Percentiles rank a stretch among this genome's conserved stretches.
Conservation (phyloP, 75 land plant species). For the Cupressus sempervirens region DNA sequence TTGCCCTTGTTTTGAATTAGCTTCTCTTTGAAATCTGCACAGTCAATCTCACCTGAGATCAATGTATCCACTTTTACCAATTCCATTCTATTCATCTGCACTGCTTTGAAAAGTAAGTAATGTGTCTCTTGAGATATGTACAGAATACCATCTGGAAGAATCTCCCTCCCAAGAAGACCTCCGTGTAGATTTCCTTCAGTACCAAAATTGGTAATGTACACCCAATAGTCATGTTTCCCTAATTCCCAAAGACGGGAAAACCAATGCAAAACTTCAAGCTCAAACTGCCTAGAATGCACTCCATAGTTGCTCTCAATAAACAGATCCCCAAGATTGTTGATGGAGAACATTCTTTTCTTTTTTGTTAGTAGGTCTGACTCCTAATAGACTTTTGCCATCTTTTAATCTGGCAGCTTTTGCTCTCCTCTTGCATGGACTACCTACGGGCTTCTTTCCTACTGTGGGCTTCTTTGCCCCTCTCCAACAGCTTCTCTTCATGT, state of each 20-base stretch:
- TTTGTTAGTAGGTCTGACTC: no score
- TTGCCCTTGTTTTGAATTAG: slow-evolving; percentile 68
- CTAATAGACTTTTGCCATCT: no score
- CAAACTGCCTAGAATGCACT: slow-evolving; percentile 98
- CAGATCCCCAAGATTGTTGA: slow-evolving; percentile 98
- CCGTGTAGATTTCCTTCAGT: slow-evolving; percentile 99
- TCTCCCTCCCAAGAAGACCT: slow-evolving; percentile 96
- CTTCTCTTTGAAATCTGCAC: slow-evolving; percentile 64
- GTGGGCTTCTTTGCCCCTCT: no score
- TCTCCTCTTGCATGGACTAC: no score
- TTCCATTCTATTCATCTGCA: slow-evolving; percentile 95
- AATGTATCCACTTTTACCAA: slow-evolving; percentile 80
- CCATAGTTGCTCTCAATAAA: slow-evolving; percentile 99
- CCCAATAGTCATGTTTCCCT: slow-evolving; percentile 97
- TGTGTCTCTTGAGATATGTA: slow-evolving; percentile 91
- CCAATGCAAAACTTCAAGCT: slow-evolving; percentile 98
- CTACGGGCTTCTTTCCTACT: no score
- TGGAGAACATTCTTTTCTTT: slow-evolving; percentile 96
- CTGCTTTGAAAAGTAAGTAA: slow-evolving; percentile 96
- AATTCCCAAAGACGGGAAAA: slow-evolving; percentile 98
- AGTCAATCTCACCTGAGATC: slow-evolving; percentile 91
- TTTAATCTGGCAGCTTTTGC: no score
- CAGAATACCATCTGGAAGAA: slow-evolving; percentile 88
- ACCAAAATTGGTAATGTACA: slow-evolving; percentile 98
- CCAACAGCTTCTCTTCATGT: no score